Evolutionary conservation across 768 basidiomycete species (phyloP).

Genomic region (Cyclocybe aegerita): DNA sequence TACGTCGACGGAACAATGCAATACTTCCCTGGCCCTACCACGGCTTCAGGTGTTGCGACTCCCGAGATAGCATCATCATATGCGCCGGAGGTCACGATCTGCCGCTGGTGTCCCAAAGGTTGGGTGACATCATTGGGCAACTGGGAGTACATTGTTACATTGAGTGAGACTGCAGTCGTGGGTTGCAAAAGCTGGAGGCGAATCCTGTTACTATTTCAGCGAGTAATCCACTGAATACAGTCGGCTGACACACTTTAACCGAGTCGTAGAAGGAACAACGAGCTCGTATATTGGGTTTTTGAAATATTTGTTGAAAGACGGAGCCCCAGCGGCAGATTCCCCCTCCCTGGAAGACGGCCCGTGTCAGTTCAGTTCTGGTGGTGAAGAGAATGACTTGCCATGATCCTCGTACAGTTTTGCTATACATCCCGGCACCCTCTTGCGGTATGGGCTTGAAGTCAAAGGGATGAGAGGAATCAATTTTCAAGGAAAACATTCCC

Average conservation of each 20-base stretch:
- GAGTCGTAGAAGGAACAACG: conserved; percentile 46
- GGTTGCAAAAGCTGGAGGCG: conserved; percentile 63
- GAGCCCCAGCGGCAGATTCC: conserved; percentile 65
- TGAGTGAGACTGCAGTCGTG: conserved; percentile 46
- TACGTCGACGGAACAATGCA: conserved; percentile 75
- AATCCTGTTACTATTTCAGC: conserved; percentile 40
- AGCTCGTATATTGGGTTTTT: conserved; percentile 72
- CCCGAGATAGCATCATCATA: conserved; percentile 79
- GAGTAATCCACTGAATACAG: not conserved
- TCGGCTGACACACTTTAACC: conserved; percentile 50
- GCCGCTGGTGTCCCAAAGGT: conserved; percentile 21
- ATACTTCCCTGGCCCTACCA: conserved; percentile 63
- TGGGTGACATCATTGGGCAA: conserved; percentile 16
- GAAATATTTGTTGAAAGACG: conserved; percentile 60
- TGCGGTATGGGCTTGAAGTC: conserved; percentile 66
- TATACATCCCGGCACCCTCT: conserved; percentile 93
- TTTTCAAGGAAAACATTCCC: conserved; percentile 62
- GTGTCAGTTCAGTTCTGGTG: not conserved
- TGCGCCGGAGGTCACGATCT: conserved; percentile 71
- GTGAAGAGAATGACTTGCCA: conserved; percentile 52
- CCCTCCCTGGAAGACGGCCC: conserved; percentile 43
- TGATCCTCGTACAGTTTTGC: conserved; percentile 59
- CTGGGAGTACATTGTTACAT: conserved; percentile 57
- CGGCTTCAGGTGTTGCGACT: conserved; percentile 55
- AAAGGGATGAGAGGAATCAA: conserved; percentile 63